phyloP scores from a whole-genome alignment of 129 eudicot genomes.

The Artemisia annua region DNA sequence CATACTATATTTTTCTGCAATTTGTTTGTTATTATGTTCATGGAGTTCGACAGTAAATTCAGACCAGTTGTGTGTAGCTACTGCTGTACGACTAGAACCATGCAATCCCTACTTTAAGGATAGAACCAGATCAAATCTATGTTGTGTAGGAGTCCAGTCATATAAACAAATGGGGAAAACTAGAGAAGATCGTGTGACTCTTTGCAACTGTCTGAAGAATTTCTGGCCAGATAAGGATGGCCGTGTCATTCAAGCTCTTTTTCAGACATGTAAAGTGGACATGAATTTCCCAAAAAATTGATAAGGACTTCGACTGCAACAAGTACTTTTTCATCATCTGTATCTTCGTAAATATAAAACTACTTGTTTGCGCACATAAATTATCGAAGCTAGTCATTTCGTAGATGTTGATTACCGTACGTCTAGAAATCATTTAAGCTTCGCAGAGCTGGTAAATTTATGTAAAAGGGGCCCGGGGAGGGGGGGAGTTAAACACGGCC shows the following conservation, averaged over 20 bases:
- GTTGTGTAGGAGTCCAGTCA: not conserved
- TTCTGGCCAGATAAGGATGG: not conserved
- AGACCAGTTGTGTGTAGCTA: too few species aligned
- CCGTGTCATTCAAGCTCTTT: not conserved
- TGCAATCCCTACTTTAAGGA: not conserved
- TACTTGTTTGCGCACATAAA: too few species aligned
- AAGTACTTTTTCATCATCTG: not conserved
- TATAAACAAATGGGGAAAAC: not conserved
- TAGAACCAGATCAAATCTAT: not conserved
- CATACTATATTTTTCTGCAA: too few species aligned
- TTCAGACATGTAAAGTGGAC: not conserved
- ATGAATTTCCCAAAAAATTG: not conserved
- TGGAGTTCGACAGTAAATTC: too few species aligned
- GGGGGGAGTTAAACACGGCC: too few species aligned
- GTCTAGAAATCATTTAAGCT: too few species aligned
- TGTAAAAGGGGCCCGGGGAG: too few species aligned
- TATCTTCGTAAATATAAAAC: not conserved
- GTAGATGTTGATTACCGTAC: too few species aligned
- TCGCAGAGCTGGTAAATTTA: too few species aligned
- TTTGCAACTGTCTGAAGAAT: not conserved
- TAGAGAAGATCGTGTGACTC: not conserved
- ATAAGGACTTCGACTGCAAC: constrained; percentile 2
- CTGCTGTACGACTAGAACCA: not conserved
- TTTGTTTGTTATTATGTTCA: too few species aligned
- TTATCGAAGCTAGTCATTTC: too few species aligned